phyloP scores from a whole-genome alignment of 2,329 filamentous ascomycete genomes.

The Rhinocladiella similis region DNA sequence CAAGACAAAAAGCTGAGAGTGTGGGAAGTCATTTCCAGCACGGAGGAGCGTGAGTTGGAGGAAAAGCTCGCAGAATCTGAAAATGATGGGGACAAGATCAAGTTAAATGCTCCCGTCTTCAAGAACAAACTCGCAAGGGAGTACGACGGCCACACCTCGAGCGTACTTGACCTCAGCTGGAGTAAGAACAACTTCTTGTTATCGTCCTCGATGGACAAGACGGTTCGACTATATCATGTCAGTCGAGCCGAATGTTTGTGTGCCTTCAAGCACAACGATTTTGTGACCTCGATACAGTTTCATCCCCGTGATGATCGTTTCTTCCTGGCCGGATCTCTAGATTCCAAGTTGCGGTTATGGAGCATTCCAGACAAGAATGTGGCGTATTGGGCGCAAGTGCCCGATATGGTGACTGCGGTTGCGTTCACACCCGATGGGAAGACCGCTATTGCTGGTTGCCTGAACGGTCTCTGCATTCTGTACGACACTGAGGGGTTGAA shows the following conservation, averaged over 20 bases:
- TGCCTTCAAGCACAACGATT: constrained; percentile 91
- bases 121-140: constrained; percentile 73
- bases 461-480: constrained; percentile 83
- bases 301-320: constrained; percentile 95
- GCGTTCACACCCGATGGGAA: constrained; percentile 91
- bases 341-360: constrained; percentile 86
- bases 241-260: constrained; percentile 83
- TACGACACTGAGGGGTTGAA: constrained; percentile 92
- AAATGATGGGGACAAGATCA: constrained; percentile 53
- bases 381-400: constrained; percentile 73
- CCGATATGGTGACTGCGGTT: constrained; percentile 91
- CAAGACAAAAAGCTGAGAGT: constrained; percentile 83
- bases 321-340: constrained; percentile 89
- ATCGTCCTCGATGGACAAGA: constrained; percentile 97
- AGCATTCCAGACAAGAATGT: constrained; percentile 96
- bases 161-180: constrained; percentile 91
- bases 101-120: constrained; percentile 88
- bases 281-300: constrained; percentile 92
- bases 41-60: constrained; percentile 73
- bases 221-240: constrained; percentile 90
- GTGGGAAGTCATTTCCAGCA: constrained; percentile 82
- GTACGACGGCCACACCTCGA: constrained; percentile 79
- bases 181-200: constrained; percentile 97
- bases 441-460: constrained; percentile 80
- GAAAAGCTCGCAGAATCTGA: constrained; percentile 67